Evolutionary conservation across 352 stramenopile genomes (phyloP).

Genomic region (Pythium angustatum): DNA sequence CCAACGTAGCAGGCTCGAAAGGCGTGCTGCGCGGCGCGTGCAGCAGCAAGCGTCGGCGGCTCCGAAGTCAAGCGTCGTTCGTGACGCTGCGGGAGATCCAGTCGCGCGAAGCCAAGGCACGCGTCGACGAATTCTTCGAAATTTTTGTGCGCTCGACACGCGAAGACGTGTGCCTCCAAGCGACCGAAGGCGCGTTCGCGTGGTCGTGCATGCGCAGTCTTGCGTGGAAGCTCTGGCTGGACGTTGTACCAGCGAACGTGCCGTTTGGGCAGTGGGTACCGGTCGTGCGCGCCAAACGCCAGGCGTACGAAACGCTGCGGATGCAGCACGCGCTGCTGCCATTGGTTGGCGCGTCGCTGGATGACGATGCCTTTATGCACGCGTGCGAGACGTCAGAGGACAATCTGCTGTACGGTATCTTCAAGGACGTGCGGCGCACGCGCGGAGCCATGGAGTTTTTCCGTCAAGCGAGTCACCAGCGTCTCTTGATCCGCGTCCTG

Average conservation of each 20-base stretch:
- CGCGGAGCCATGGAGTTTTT: conserved; percentile 67
- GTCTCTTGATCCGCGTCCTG: conserved; percentile 59
- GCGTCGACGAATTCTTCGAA: conserved; percentile 73
- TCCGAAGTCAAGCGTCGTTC: conserved; percentile 45
- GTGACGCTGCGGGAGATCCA: conserved; percentile 64
- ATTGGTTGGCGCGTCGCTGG: conserved; percentile 33
- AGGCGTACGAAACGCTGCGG: conserved; percentile 44
- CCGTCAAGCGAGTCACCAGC: conserved; percentile 43
- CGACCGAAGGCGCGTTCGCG: conserved; percentile 59
- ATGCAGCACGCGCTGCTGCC: conserved; percentile 38
- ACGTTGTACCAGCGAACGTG: conserved; percentile 46
- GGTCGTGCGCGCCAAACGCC: conserved; percentile 38
- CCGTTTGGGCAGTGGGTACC: conserved; percentile 52
- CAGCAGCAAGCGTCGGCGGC: conserved; percentile 28
- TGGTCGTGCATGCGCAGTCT: conserved; percentile 77
- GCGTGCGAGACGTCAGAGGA: conserved; percentile 55
- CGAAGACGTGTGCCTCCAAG: conserved; percentile 53
- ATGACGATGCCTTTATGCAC: conserved; percentile 45
- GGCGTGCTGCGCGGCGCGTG: no score
- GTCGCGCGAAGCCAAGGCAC: conserved; percentile 45
- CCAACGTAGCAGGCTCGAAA: no score
- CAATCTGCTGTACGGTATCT: conserved; percentile 63
- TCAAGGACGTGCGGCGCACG: conserved; percentile 70
- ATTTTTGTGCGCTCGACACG: conserved; percentile 58
- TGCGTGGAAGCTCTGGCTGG: conserved; percentile 73